Evolutionary conservation across 2,329 filamentous ascomycete genomes (phyloP), one percentile per base, ranked within the genome.

Genomic region (Apiospora hydei): DNA sequence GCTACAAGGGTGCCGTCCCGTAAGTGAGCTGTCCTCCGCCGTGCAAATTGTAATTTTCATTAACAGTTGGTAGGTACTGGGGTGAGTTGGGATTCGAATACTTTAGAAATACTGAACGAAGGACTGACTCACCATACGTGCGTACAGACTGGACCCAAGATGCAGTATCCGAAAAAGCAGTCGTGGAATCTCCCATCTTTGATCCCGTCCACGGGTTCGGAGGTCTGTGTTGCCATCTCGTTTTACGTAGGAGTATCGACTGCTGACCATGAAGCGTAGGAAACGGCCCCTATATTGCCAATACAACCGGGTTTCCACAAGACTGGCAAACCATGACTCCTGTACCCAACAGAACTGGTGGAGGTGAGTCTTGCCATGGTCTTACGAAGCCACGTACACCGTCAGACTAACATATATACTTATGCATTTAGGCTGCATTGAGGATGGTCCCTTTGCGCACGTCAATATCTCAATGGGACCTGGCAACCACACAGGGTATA

Each of bases 381-480:
- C 8, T n/a, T 3, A n/a, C 46, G 10, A 49, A 16, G 5, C 3
- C 14, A 7, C 13, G 51, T n/a, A 57, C 24, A 24, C 4, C 11
- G 18, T 18, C 24, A 5, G 5, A 18, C 51, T 57, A 18, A 57
- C 16, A 8, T 10, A 11, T 21, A 2, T 34, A 34, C 18, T 34
- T 16, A 34, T 57, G 26, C 21, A 10, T 18, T 5, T 7, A 38
- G 79, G 77, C 46, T 82, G 80, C 68, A 73, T 81, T 41, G 43
- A 70, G 1, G 71, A 78, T 61, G 80, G 80, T 21, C 77, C 78
- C 13, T 81, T 81, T 72, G 67, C 71, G 3, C 77, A 78, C 61
- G 72, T 78, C n/a, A 76, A 74, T 1, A 74, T 80, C 53, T 77
- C 78, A 16, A 77, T 81, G 71, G 78, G 81, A 41, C 80, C 79